phyloP scores from a whole-genome alignment of 2,329 filamentous ascomycete species.

The Neofusicoccum umdonicola region DNA sequence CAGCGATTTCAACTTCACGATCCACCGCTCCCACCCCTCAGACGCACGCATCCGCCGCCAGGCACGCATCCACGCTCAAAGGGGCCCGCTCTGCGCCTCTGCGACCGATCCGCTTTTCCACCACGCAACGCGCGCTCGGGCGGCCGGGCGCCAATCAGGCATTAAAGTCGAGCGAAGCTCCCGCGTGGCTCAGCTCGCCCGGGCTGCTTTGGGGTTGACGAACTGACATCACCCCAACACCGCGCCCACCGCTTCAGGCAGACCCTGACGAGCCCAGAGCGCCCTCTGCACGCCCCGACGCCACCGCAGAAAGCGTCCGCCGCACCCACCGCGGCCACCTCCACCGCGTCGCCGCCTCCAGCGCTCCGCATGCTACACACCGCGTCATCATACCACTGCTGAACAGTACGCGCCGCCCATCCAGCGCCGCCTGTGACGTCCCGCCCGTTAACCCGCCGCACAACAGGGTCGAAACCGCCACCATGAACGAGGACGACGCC shows the following conservation, averaged over 20 bases:
- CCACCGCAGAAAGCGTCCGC: background rate
- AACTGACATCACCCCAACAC: conserved; percentile 15
- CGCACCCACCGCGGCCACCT: background rate
- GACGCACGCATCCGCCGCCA: conserved; percentile 1
- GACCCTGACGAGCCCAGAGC: conserved; percentile 6
- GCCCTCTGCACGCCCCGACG: background rate
- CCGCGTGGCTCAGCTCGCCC: conserved; percentile 8
- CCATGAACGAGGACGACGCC: conserved; percentile 60
- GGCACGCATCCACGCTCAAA: conserved; percentile 8
- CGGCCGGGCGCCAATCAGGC: conserved; percentile 16
- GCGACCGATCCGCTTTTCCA: conserved; percentile 11
- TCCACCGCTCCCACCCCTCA: conserved; percentile 9
- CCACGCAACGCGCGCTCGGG: conserved; percentile 13
- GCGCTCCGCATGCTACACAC: conserved; percentile 13
- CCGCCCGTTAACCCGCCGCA: background rate
- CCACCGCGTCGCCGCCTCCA: background rate
- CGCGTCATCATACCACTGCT: conserved; percentile 17
- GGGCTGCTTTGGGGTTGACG: conserved; percentile 12
- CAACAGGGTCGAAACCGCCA: conserved; percentile 28
- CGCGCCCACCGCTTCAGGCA: background rate
- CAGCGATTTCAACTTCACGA: conserved; percentile 15
- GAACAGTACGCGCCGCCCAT: conserved; percentile 12
- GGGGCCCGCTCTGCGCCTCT: background rate
- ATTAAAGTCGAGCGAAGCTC: conserved; percentile 16
- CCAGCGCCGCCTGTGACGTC: background rate